A percentile compares a stretch with the other conserved stretches of the same genome.
These are phyloP conservation scores for Gymnopilus dilepis DNA, from an alignment of 768 basidiomycete genomes.

Conservation along the genomic window DNA sequence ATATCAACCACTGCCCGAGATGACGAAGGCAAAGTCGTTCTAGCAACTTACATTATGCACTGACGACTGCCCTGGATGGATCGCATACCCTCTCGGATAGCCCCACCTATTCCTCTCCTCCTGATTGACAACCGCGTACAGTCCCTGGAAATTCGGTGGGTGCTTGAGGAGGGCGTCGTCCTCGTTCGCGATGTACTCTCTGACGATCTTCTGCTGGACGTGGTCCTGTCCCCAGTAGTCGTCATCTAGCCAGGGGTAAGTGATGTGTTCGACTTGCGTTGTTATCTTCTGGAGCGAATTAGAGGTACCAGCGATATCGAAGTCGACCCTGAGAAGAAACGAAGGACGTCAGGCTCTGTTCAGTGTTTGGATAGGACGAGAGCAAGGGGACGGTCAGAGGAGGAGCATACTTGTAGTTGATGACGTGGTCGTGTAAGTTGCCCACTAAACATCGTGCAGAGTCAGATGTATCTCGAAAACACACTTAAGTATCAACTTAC, in stretches of 20 bases:
- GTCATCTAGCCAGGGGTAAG: conserved; percentile 63
- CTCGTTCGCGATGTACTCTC: conserved; percentile 55
- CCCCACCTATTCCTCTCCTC: conserved; percentile 62
- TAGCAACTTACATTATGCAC: conserved; percentile 48
- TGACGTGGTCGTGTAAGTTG: conserved; percentile 69
- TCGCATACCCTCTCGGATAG: conserved; percentile 59
- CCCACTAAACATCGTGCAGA: no score
- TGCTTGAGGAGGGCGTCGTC: conserved; percentile 55
- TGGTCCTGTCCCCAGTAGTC: conserved; percentile 65
- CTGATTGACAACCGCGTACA: conserved; percentile 60
- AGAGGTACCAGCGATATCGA: conserved; percentile 62
- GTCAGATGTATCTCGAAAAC: no score
- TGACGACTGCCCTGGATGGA: conserved; percentile 63
- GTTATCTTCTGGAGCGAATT: conserved; percentile 62
- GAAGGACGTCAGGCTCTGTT: not conserved
- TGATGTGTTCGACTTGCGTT: conserved; percentile 52
- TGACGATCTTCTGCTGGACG: conserved; percentile 56
- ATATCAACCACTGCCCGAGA: no score
- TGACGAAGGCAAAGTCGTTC: not conserved
- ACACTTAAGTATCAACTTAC: no score
- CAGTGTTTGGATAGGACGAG: not conserved
- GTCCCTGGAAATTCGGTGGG: conserved; percentile 60
- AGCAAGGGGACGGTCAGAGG: not conserved
- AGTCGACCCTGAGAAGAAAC: conserved; percentile 51
- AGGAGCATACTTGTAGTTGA: conserved; percentile 57